Evolutionary conservation across 257 asterid species (phyloP).

Genomic region (Coffea canephora): DNA sequence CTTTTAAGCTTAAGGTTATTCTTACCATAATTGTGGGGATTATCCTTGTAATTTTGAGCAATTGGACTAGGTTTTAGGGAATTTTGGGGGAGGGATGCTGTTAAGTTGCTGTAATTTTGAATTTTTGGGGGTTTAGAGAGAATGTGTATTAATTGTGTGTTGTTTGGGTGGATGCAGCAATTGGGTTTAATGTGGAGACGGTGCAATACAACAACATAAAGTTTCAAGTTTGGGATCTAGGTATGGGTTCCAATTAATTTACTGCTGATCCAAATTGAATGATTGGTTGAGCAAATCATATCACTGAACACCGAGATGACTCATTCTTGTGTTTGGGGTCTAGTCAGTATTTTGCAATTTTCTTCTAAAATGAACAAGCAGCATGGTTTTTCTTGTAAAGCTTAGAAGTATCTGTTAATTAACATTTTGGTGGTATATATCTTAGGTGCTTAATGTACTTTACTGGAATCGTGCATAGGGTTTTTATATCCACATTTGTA

Average conservation of each 20-base stretch:
- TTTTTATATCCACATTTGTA: neutral
- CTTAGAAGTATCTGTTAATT: too few species aligned
- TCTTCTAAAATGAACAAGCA: neutral
- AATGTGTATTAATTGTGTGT: constrained; percentile 15
- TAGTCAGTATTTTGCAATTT: neutral
- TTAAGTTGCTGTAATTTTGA: neutral
- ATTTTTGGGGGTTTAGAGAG: neutral
- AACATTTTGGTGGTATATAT: neutral
- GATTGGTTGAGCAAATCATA: neutral
- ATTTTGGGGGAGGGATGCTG: neutral
- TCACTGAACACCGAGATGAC: neutral
- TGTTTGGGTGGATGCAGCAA: constrained; percentile 50
- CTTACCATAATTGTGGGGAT: neutral
- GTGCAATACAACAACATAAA: constrained; percentile 85
- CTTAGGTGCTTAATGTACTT: neutral
- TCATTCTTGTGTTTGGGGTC: neutral
- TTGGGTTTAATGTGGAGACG: constrained; percentile 94
- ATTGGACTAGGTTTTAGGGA: neutral
- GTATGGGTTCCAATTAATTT: constrained; percentile 28
- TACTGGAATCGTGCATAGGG: neutral
- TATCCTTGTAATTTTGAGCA: neutral
- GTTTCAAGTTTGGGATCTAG: constrained; percentile 97
- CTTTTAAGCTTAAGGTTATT: neutral
- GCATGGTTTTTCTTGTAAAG: neutral
- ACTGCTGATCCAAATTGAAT: neutral